Base-by-base conservation (phyloP, 345 rosid genomes). In the Eucalyptus erythrocorys region DNA sequence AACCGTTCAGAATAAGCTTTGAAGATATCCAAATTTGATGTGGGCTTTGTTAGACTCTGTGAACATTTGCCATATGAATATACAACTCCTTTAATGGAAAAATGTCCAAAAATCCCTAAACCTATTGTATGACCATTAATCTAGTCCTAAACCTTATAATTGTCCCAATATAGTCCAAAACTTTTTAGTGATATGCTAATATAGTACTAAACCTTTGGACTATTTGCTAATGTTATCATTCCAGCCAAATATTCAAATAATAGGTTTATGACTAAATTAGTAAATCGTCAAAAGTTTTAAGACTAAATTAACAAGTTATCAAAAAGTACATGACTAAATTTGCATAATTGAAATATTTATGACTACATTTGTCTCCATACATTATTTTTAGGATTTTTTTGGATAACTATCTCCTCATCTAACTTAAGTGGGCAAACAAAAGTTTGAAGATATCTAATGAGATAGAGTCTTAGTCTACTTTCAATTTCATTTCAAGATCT, bases 51-150 rank as follows among this genome's bases (percentile, higher is more conserved):
- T 30, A 59, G 34, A 12, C 16, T 59, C 16, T 27, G 32, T 59
- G 68, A 59, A 59, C 34, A 59, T 59, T 59, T 27, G 68, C 34
- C 68, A 27, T 12, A 27, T 59, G 34, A 59, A 59, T 59, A 27
- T 27, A 27, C 15, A 59, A 59, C 16, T 59, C 66, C 4, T 12
- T 10, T 1, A 55, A 55, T 55, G 37, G 21, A 64, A 13, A n/a
- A 64, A 3, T n/a, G 37, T 64, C 10, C 19, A n/a, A 14, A 64
- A n/a, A 64, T 19, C 8, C 3, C 5, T n/a, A 6, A n/a, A 64
- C 5, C 0, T n/a, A 64, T 64, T 14, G 37, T 4, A 64, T 1
- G 0, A 13, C 0, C 16, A 4, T 8, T 16, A n/a, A 3, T 64
- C 32, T 0, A n/a, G 10, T 3, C 10, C 2, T n/a, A 64, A 64